Percentiles rank a stretch among this genome's conserved stretches.
These are phyloP conservation scores for Trichomonascus vanleenenianus DNA, from an alignment of 805 yeast species.

Conservation along the genomic window DNA sequence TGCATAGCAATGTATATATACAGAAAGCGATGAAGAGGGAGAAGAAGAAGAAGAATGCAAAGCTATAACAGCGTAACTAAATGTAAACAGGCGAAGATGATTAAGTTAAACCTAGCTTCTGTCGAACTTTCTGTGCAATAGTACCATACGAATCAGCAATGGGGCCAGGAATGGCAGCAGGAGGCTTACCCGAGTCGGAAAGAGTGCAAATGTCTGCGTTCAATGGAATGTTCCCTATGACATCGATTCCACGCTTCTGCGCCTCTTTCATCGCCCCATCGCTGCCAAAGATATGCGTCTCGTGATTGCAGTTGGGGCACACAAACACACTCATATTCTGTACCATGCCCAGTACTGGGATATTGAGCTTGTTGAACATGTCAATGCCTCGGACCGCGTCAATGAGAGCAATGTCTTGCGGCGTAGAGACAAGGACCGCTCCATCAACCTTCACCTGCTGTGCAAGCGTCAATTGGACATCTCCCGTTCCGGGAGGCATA, in stretches of 20 bases:
- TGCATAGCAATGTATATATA: no score
- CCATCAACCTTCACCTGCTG: slow-evolving; percentile 74
- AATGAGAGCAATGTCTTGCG: slow-evolving; percentile 74
- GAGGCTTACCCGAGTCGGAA: slow-evolving; percentile 61
- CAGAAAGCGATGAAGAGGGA: no score
- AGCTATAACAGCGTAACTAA: no score
- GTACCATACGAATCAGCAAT: slow-evolving; percentile 38
- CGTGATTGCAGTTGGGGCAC: slow-evolving; percentile 71
- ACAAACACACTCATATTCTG: slow-evolving; percentile 74
- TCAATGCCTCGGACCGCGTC: slow-evolving; percentile 77
- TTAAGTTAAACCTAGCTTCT: slow-evolving; percentile 11
- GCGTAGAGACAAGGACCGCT: slow-evolving; percentile 75
- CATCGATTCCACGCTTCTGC: slow-evolving; percentile 36
- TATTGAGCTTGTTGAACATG: slow-evolving; percentile 64
- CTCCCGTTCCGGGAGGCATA: slow-evolving; percentile 92
- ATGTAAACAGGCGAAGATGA: neutral
- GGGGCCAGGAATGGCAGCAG: slow-evolving; percentile 37
- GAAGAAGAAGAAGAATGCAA: no score
- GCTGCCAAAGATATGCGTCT: slow-evolving; percentile 65
- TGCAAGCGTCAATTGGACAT: slow-evolving; percentile 73
- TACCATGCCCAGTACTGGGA: slow-evolving; percentile 69
- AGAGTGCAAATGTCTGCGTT: slow-evolving; percentile 49
- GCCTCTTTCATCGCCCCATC: slow-evolving; percentile 51
- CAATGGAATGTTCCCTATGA: slow-evolving; percentile 64
- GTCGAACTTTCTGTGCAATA: slow-evolving; percentile 38